phyloP scores from a whole-genome alignment of 1,139 yeast genomes.

The Pichia sp. region DNA sequence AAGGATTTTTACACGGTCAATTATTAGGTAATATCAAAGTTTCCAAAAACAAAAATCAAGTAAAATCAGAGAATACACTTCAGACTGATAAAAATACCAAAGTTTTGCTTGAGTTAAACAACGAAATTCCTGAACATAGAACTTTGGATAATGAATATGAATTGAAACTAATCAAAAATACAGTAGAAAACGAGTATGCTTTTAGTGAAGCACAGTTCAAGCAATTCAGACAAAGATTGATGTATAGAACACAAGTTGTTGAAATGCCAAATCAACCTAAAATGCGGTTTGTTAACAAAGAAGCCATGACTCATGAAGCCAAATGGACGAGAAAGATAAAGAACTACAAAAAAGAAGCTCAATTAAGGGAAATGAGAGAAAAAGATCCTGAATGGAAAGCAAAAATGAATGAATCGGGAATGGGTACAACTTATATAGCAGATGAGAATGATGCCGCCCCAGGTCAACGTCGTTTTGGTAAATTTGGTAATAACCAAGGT shows the following conservation, averaged over 20 bases:
- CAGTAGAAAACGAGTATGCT: slow-evolving; percentile 79
- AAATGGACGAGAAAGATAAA: slow-evolving; percentile 22
- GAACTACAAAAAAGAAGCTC: slow-evolving; percentile 27
- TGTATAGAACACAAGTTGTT: slow-evolving; percentile 43
- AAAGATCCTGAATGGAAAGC: slow-evolving; percentile 12
- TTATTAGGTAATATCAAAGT: slow-evolving; percentile 79
- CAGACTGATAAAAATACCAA: slow-evolving; percentile 28
- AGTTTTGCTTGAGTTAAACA: slow-evolving; percentile 51
- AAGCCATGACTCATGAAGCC: slow-evolving; percentile 27
- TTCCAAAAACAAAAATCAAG: slow-evolving; percentile 31
- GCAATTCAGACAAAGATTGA: slow-evolving; percentile 35
- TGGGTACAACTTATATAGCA: slow-evolving; percentile 18
- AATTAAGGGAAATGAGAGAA: slow-evolving; percentile 26
- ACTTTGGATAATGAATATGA: slow-evolving; percentile 78
- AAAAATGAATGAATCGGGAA: slow-evolving; percentile 21
- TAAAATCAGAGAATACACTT: slow-evolving; percentile 16
- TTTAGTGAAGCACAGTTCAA: slow-evolving; percentile 82
- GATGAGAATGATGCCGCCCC: slow-evolving; percentile 3
- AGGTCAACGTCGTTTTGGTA: slow-evolving; percentile 2
- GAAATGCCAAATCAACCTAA: slow-evolving; percentile 43
- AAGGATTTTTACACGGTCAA: slow-evolving; percentile 56
- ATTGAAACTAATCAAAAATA: slow-evolving; percentile 64
- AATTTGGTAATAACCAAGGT: slow-evolving; percentile 8
- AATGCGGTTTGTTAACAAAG: slow-evolving; percentile 33
- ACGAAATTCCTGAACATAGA: slow-evolving; percentile 23